Percentiles rank a stretch among this genome's conserved stretches.
phyloP scores from a whole-genome alignment of 495 filamentous ascomycete genomes.

The Penicillium parvum region DNA sequence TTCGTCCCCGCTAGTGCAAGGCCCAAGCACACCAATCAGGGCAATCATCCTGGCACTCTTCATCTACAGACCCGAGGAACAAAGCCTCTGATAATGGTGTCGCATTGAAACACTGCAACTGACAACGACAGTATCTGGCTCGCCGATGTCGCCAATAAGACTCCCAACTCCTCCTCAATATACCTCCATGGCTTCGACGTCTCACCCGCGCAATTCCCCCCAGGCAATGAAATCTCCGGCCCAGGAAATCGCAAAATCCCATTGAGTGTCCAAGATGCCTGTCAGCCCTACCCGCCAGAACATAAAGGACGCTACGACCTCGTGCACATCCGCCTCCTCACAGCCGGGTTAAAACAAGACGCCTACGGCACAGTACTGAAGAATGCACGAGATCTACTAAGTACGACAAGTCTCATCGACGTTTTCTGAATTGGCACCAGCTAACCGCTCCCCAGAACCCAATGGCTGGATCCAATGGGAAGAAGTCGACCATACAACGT shows the following conservation, averaged over 20 bases:
- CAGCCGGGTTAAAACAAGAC: slow-evolving; percentile 19
- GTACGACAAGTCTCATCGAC: slow-evolving; percentile 16
- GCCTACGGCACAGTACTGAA: slow-evolving; percentile 17
- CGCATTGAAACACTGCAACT: not conserved
- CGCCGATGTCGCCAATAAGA: slow-evolving; percentile 9
- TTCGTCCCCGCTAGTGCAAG: not conserved
- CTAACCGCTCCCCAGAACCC: slow-evolving; percentile 17
- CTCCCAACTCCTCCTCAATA: slow-evolving; percentile 7
- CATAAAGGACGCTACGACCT: slow-evolving; percentile 31
- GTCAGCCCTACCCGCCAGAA: slow-evolving; percentile 26
- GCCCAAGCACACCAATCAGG: no score
- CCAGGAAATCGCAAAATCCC: slow-evolving; percentile 4
- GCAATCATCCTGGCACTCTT: no score
- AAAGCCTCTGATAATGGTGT: no score
- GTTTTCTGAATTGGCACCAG: not conserved
- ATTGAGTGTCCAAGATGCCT: slow-evolving; percentile 27
- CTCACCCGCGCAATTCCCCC: slow-evolving; percentile 29
- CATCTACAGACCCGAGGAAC: no score
- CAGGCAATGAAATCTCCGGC: not conserved
- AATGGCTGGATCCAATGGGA: slow-evolving; percentile 38
- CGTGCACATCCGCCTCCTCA: slow-evolving; percentile 32
- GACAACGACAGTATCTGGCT: slow-evolving; percentile 25
- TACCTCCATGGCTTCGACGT: slow-evolving; percentile 38
- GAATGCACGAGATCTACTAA: slow-evolving; percentile 28
- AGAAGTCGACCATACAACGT: slow-evolving; percentile 23